phyloP scores from a whole-genome alignment of 2,329 filamentous ascomycete species.

The Alternaria sp. region DNA sequence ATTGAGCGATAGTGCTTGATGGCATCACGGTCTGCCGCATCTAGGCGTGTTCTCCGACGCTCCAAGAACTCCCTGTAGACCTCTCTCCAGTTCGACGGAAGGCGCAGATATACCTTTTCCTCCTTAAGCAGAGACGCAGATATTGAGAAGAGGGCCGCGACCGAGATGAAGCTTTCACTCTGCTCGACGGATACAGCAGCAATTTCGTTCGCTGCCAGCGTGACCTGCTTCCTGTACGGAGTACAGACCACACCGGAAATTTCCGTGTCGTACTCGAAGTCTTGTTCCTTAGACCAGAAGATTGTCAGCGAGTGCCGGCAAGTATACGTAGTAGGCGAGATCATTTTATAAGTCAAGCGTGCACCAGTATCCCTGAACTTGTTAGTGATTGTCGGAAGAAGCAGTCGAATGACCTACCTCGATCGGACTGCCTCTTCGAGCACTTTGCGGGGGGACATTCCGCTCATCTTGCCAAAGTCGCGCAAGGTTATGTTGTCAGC shows the following conservation, averaged over 20 bases:
- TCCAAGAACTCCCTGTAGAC: conserved; percentile 81
- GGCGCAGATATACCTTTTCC: conserved; percentile 79
- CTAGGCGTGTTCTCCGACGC: conserved; percentile 71
- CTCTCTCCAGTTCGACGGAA: conserved; percentile 83
- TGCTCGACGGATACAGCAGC: conserved; percentile 78
- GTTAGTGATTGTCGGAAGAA: not conserved
- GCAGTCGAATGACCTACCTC: conserved; percentile 57
- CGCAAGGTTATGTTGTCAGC: conserved; percentile 68
- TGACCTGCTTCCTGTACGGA: conserved; percentile 57
- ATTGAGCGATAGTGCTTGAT: conserved; percentile 73
- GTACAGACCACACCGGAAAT: conserved; percentile 52
- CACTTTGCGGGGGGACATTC: conserved; percentile 75
- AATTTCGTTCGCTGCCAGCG: conserved; percentile 75
- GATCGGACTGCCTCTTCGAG: conserved; percentile 89
- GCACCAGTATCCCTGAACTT: conserved; percentile 69
- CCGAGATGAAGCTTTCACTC: conserved; percentile 86
- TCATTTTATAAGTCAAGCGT: conserved; percentile 69
- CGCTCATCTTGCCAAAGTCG: conserved; percentile 84
- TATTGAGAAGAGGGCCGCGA: conserved; percentile 78
- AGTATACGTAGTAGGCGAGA: conserved; percentile 77
- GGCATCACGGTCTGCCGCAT: conserved; percentile 71
- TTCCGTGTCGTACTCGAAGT: conserved; percentile 52
- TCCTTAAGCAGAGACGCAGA: conserved; percentile 81
- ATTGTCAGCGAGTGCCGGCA: conserved; percentile 78
- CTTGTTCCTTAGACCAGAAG: conserved; percentile 78